phyloP scores from a whole-genome alignment of 306 rosid species.

The Trifolium dubium region DNA sequence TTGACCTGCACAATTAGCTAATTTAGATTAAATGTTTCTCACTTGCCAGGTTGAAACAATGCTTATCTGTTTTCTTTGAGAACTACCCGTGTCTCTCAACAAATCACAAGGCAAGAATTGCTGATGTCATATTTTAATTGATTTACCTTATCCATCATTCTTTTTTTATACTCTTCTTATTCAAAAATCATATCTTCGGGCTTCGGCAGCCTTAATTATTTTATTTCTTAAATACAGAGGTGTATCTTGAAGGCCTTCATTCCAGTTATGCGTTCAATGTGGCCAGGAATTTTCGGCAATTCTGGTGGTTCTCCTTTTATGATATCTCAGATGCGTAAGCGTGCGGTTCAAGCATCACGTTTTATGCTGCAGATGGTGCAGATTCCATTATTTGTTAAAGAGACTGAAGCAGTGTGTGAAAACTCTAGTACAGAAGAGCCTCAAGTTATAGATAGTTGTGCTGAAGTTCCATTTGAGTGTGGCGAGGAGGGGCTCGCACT shows the following conservation, averaged over 20 bases:
- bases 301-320: conserved; percentile 59
- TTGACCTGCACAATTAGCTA: conserved; percentile 11
- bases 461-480: conserved; percentile 73
- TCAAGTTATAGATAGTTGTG: conserved; percentile 52
- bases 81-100: conserved; percentile 83
- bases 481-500: conserved; percentile 90
- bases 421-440: conserved; percentile 48
- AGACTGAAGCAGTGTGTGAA: conserved; percentile 56
- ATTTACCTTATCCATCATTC: not conserved
- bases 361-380: conserved; percentile 97
- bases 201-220: conserved; percentile 17
- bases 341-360: conserved; percentile 91
- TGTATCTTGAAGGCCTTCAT: conserved; percentile 78
- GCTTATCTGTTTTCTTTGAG: conserved; percentile 91
- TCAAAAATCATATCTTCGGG: not conserved
- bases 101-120: conserved; percentile 71
- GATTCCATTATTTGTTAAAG: conserved; percentile 65
- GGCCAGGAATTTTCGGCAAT: conserved; percentile 88
- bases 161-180: not conserved
- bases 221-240: conserved; percentile 60
- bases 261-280: conserved; percentile 85
- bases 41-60: conserved; percentile 79
- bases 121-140: conserved; percentile 30
- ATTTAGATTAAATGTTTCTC: conserved; percentile 26
- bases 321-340: conserved; percentile 85